These are phyloP conservation scores for Aspergillus tamarii DNA, from an alignment of 2,329 filamentous ascomycete genomes.

Conservation along the genomic window DNA sequence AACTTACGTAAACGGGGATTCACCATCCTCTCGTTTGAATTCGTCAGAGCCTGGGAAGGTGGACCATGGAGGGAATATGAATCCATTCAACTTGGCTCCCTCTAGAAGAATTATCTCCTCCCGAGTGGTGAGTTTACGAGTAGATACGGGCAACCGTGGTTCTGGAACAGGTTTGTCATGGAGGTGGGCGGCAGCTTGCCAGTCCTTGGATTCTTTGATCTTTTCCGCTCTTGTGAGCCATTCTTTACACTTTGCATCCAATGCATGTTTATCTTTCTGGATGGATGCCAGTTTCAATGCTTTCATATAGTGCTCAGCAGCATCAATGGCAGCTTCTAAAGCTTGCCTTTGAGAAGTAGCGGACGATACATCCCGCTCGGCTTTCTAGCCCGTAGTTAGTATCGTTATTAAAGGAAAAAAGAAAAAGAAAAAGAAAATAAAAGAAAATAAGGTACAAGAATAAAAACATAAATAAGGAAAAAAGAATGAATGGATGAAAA, in stretches of 20 bases:
- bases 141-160: slow-evolving; percentile 55
- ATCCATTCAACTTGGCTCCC: slow-evolving; percentile 79
- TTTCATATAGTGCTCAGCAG: slow-evolving; percentile 80
- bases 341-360: slow-evolving; percentile 64
- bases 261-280: slow-evolving; percentile 65
- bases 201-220: slow-evolving; percentile 62
- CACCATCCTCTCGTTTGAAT: slow-evolving; percentile 61
- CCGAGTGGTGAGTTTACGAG: slow-evolving; percentile 64
- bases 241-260: slow-evolving; percentile 70
- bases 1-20: slow-evolving; percentile 64
- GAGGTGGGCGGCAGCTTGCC: slow-evolving; percentile 29
- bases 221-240: slow-evolving; percentile 73
- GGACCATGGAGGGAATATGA: slow-evolving; percentile 85
- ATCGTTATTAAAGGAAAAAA: background rate
- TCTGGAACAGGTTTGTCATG: slow-evolving; percentile 32
- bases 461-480: background rate
- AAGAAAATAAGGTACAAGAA: background rate
- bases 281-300: slow-evolving; percentile 66
- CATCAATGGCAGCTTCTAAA: slow-evolving; percentile 73
- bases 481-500: background rate
- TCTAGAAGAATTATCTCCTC: slow-evolving; percentile 78
- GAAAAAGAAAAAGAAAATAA: no score
- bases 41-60: slow-evolving; percentile 60
- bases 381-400: slow-evolving; percentile 50
- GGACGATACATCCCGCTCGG: slow-evolving; percentile 55